Conservation (phyloP, 257 asterid genomes). For the Thymus quinquecostatus region DNA sequence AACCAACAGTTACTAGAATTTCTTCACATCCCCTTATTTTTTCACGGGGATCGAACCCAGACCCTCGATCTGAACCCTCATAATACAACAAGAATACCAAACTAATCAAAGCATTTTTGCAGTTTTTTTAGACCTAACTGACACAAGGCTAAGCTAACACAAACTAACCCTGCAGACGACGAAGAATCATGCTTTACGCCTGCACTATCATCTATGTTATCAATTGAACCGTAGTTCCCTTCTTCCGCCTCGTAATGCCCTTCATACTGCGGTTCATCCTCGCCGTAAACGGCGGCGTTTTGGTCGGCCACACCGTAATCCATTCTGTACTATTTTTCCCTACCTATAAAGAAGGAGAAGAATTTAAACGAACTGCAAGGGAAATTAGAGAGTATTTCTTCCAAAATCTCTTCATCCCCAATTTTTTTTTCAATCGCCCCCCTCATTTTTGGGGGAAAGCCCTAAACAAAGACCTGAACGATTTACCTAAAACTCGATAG, state of each 20-base stretch:
- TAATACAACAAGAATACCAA: conserved; percentile 41
- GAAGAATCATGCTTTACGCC: conserved; percentile 89
- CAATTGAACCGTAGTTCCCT: conserved; percentile 64
- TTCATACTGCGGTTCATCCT: conserved; percentile 63
- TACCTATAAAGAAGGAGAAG: conserved; percentile 48
- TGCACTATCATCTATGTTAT: conserved; percentile 85
- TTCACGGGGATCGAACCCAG: conserved; percentile 53
- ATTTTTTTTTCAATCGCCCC: conserved; percentile 28
- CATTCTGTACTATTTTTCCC: conserved; percentile 59
- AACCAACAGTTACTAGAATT: conserved; percentile 72
- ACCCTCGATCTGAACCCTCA: conserved; percentile 49
- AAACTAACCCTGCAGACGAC: conserved; percentile 99
- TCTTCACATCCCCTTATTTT: conserved; percentile 48
- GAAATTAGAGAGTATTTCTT: conserved; percentile 47
- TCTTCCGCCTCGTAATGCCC: conserved; percentile 68
- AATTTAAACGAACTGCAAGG: conserved; percentile 52
- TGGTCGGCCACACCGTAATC: conserved; percentile 83
- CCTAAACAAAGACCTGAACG: conserved; percentile 46
- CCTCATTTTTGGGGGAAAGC: conserved; percentile 34
- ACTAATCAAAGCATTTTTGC: conserved; percentile 44
- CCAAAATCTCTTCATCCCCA: conserved; percentile 34
- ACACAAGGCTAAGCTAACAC: conserved; percentile 69
- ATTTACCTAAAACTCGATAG: conserved; percentile 50
- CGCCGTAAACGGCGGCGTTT: conserved; percentile 71
- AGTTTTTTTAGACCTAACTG: conserved; percentile 42